These are phyloP conservation scores for Raffaelea deltoideospora DNA, from an alignment of 2,329 filamentous ascomycete species.

Conservation along the genomic window DNA sequence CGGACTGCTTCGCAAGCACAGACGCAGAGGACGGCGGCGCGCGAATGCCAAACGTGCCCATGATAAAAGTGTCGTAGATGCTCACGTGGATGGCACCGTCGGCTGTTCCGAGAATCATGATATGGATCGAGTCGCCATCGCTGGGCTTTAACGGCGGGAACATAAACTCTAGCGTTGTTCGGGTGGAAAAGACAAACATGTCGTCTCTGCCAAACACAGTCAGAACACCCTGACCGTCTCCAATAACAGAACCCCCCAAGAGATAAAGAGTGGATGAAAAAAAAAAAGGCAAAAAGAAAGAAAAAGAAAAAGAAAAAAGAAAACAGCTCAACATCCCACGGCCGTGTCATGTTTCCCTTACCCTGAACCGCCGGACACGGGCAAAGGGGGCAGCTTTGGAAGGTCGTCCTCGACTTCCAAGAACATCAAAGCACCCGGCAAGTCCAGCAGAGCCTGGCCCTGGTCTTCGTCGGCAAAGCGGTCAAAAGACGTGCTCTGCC, in stretches of 20 bases:
- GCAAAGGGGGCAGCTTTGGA: constrained; percentile 60
- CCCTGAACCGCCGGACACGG: constrained; percentile 47
- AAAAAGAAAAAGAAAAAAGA: neutral
- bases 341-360: constrained; percentile 24
- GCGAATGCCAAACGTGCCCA: constrained; percentile 48
- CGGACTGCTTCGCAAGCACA: neutral
- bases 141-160: constrained; percentile 48
- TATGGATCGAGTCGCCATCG: constrained; percentile 60
- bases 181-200: constrained; percentile 50
- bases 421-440: constrained; percentile 59
- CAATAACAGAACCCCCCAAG: too few relatives aligned
- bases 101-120: constrained; percentile 59
- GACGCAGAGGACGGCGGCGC: constrained; percentile 11
- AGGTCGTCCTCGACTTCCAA: constrained; percentile 63
- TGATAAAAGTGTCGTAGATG: constrained; percentile 74
- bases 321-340: too few relatives aligned
- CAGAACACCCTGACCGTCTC: too few relatives aligned
- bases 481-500: constrained; percentile 16
- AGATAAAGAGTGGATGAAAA: too few relatives aligned
- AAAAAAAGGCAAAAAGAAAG: too few relatives aligned
- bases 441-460: constrained; percentile 26
- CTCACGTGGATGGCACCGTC: constrained; percentile 60
- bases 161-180: constrained; percentile 53
- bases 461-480: constrained; percentile 14
- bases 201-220: constrained; percentile 29